These are phyloP conservation scores for Botrytis porri DNA, from an alignment of 2,329 filamentous ascomycete genomes.

Conservation along the genomic window DNA sequence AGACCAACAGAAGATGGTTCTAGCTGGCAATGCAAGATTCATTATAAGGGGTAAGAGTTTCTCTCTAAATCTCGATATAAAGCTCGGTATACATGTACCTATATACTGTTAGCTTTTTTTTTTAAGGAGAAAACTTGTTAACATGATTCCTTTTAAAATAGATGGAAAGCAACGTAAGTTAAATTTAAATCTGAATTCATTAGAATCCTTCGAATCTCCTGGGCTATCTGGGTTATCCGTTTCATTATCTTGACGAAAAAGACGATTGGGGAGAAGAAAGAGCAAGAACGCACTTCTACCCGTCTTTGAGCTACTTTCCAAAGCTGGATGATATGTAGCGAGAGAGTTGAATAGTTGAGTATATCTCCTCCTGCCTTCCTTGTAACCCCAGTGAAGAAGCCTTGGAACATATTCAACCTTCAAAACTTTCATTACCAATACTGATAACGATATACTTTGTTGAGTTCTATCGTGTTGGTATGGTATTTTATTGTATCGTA, in stretches of 20 bases:
- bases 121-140: neutral
- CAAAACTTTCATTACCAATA: neutral
- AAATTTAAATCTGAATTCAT: conserved; percentile 34
- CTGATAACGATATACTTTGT: neutral
- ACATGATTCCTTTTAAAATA: neutral
- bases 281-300: neutral
- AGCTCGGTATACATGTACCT: neutral
- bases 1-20: conserved; percentile 64
- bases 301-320: conserved; percentile 11
- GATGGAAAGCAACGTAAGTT: conserved; percentile 93
- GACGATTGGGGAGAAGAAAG: too few relatives aligned
- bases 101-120: neutral
- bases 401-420: neutral
- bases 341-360: neutral
- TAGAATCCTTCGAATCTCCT: neutral
- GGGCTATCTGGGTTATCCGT: neutral
- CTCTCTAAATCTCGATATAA: neutral
- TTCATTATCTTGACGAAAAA: neutral
- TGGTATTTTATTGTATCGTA: neutral
- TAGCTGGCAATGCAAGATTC: conserved; percentile 80
- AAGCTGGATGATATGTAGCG: conserved; percentile 12
- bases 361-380: neutral
- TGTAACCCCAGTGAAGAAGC: neutral
- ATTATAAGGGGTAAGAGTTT: conserved; percentile 70
- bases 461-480: neutral